Percentiles rank a stretch among this genome's conserved stretches.
phyloP scores from a whole-genome alignment of 192 early-diverging fungal genomes.

The Paraglomus brasilianum region DNA sequence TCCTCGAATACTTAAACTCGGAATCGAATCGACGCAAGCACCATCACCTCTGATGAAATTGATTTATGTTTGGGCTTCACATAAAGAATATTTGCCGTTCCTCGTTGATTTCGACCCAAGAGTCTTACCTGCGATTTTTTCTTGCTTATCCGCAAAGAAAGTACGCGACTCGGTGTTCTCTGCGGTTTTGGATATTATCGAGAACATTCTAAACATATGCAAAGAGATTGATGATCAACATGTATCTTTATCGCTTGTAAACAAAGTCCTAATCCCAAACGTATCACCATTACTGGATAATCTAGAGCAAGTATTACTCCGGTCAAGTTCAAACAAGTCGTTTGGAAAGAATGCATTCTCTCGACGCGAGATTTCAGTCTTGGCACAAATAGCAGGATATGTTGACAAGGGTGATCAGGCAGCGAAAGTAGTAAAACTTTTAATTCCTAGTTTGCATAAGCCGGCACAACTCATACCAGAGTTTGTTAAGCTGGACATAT shows the following conservation, averaged over 20 bases:
- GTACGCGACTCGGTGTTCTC: conserved; percentile 70
- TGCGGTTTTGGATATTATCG: conserved; percentile 72
- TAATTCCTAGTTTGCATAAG: conserved; percentile 81
- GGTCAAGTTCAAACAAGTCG: conserved; percentile 44
- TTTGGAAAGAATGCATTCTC: conserved; percentile 55
- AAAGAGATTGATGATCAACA: conserved; percentile 33
- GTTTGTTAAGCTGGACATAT: conserved; percentile 78
- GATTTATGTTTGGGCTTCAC: conserved; percentile 74
- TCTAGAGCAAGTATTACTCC: conserved; percentile 51
- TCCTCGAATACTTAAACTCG: conserved; percentile 67
- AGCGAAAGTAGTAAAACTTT: conserved; percentile 67
- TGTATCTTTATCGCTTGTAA: conserved; percentile 40
- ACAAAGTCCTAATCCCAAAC: conserved; percentile 51
- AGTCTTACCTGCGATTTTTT: conserved; percentile 69
- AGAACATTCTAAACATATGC: conserved; percentile 62
- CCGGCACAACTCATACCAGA: conserved; percentile 71
- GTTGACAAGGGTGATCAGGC: conserved; percentile 68
- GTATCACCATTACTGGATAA: conserved; percentile 59
- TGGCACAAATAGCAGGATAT: conserved; percentile 74
- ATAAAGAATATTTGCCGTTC: conserved; percentile 61
- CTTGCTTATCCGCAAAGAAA: conserved; percentile 76
- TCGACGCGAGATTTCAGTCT: conserved; percentile 73
- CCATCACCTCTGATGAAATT: conserved; percentile 78
- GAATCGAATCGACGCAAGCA: conserved; percentile 84
- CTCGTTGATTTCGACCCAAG: conserved; percentile 61